These are phyloP conservation scores for Euryodendron excelsum DNA, from an alignment of 148 eudicot species.

Conservation along the genomic window DNA sequence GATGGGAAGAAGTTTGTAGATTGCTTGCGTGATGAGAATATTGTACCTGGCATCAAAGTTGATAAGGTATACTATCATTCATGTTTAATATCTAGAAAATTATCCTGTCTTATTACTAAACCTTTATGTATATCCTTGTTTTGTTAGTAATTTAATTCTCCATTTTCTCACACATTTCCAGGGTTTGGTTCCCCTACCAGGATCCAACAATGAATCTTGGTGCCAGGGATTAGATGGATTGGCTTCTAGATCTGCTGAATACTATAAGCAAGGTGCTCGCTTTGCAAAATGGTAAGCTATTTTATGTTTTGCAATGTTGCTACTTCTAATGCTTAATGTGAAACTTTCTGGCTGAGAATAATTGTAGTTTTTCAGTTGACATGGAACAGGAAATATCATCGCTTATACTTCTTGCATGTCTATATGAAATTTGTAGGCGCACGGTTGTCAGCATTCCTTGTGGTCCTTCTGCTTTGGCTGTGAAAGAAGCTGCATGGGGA, in stretches of 20 bases:
- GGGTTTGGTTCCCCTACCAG: conserved; percentile 95
- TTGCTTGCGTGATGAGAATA: conserved; percentile 65
- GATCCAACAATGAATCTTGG: conserved; percentile 97
- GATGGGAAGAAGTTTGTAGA: conserved; percentile 86
- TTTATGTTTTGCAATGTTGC: not conserved
- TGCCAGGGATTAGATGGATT: conserved; percentile 96
- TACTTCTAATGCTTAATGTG: not conserved
- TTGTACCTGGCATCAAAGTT: conserved; percentile 94
- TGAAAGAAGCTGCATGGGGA: conserved; percentile 99
- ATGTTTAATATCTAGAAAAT: not conserved
- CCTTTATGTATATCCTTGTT: not conserved
- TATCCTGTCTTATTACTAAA: not conserved
- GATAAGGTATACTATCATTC: conserved; percentile 54
- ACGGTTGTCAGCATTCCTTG: conserved; percentile 94
- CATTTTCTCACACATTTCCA: conserved; percentile 19
- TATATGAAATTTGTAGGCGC: conserved; percentile 47
- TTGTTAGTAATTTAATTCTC: conserved; percentile 4
- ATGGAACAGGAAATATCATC: not conserved
- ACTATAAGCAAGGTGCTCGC: conserved; percentile 96
- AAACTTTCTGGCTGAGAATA: conserved; percentile 3
- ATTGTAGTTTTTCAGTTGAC: not conserved
- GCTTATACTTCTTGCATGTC: not conserved
- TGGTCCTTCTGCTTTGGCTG: conserved; percentile 97
- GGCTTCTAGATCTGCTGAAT: conserved; percentile 94
- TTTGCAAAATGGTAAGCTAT: conserved; percentile 87